phyloP scores from a whole-genome alignment of 257 asterid species.

The Craterostigma plantagineum region DNA sequence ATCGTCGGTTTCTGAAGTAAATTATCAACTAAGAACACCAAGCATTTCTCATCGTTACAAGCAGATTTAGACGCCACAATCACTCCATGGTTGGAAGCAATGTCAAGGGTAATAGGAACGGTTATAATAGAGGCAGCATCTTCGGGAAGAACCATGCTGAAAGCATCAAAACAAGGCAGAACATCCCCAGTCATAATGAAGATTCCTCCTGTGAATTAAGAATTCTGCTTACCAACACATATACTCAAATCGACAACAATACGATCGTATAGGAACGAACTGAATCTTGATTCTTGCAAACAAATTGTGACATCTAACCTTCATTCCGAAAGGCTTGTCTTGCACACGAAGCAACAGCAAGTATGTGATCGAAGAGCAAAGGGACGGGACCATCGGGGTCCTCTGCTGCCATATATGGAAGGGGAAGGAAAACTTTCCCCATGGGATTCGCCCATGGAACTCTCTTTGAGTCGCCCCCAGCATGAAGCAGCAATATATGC shows the following conservation, averaged over 20 bases:
- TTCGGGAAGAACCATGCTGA: conserved; percentile 71
- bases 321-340: conserved; percentile 69
- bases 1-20: conserved; percentile 85
- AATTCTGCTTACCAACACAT: conserved; percentile 1
- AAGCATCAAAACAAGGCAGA: conserved; percentile 98
- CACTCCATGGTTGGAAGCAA: conserved; percentile 94
- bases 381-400: conserved; percentile 94
- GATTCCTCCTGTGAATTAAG: conserved; percentile 57
- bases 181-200: conserved; percentile 98
- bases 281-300: conserved; percentile 14
- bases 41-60: conserved; percentile 15
- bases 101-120: conserved; percentile 82
- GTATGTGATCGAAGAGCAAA: conserved; percentile 87
- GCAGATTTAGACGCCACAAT: conserved; percentile 62
- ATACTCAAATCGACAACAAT: conserved; percentile 13
- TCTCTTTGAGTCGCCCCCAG: conserved; percentile 98
- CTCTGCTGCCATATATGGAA: conserved; percentile 81
- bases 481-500: conserved; percentile 77
- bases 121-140: conserved; percentile 73
- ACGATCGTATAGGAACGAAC: conserved; percentile 11
- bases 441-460: conserved; percentile 99
- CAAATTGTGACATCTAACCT: conserved; percentile 35
- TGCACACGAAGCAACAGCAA: conserved; percentile 86
- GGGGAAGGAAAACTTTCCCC: conserved; percentile 97
- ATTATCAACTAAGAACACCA: conserved; percentile 50